phyloP scores from a whole-genome alignment of 164 flowering plant species.

The Annona squamosa region DNA sequence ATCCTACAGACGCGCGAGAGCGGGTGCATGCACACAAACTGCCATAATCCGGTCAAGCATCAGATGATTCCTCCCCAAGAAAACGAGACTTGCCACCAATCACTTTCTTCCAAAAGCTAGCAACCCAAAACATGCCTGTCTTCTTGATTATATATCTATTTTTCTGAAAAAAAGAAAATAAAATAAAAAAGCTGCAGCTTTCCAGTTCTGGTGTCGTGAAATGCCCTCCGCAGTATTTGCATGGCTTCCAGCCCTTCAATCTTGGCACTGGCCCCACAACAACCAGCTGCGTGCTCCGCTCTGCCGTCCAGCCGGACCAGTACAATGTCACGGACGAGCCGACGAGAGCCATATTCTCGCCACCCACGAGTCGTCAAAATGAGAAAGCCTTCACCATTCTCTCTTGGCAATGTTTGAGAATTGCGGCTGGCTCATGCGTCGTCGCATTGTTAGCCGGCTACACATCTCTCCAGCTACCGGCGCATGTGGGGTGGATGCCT shows the following conservation, averaged over 20 bases:
- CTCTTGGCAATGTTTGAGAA: no score
- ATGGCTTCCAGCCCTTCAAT: conserved; percentile 10
- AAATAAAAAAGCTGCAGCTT: background rate
- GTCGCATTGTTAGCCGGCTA: no score
- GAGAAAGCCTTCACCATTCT: no score
- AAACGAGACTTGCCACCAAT: conserved; percentile 19
- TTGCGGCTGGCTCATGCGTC: no score
- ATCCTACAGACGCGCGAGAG: no score
- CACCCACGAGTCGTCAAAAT: no score
- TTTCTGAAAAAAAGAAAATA: no score
- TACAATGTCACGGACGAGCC: no score
- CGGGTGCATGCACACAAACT: background rate
- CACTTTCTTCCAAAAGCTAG: conserved; percentile 35
- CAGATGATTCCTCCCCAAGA: background rate
- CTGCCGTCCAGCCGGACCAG: no score
- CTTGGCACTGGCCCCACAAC: conserved; percentile 1
- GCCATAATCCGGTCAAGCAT: background rate
- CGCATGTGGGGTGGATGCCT: background rate
- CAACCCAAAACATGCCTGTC: conserved; percentile 17
- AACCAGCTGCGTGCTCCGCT: background rate
- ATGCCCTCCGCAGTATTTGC: conserved; percentile 13
- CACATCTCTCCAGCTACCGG: background rate
- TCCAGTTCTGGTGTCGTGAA: conserved; percentile 18
- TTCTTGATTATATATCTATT: background rate
- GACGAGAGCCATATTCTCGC: no score